Evolutionary conservation across 306 rosid species (phyloP), one percentile per base, ranked within the genome.

Genomic region (Crotalaria pallida): DNA sequence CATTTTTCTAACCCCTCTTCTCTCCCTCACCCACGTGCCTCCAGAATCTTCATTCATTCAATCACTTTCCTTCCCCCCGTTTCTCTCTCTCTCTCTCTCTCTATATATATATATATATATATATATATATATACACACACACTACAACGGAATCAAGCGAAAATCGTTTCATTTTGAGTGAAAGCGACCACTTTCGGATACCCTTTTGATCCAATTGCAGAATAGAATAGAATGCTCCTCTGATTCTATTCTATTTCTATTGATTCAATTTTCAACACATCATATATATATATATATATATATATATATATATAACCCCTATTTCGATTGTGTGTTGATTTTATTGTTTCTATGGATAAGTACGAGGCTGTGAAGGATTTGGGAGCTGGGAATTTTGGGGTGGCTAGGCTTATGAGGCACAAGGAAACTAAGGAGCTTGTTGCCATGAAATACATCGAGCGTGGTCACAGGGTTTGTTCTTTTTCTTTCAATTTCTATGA

Each of bases 391-490:
- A 87, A 84, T 76, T 87, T 87, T 40, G 92, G 92, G 26, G 92
- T 87, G 10, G 92, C 92, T 3, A 71, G 85, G 80, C 89, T 87
- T 5, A 21, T 87, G 84, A 84, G 92, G 24, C 74, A 84, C 67
- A 87, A 84, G 78, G 82, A 79, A 31, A 87, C 92, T 51, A 84
- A 82, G 81, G 92, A 87, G 53, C 92, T 87, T 9, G 92, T 87
- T 3, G 92, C 92, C 73, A 84, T 87, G 87, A 87, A 87, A 82
- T 87, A 82, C 84, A 84, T 87, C 72, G 92, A 87, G 67, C 87
- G 92, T 52, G 92, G 92, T 55, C 62, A 9, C 34, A 84, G 77
- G 87, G 88, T 86, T n/a, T 19, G 16, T 10, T n/a, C 26, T 7
- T 34, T 18, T 1, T 1, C 26, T 8, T 61, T 41, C 11, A 10